Conservation (phyloP, 2,329 filamentous ascomycete genomes). For the Penicillium crustosum region DNA sequence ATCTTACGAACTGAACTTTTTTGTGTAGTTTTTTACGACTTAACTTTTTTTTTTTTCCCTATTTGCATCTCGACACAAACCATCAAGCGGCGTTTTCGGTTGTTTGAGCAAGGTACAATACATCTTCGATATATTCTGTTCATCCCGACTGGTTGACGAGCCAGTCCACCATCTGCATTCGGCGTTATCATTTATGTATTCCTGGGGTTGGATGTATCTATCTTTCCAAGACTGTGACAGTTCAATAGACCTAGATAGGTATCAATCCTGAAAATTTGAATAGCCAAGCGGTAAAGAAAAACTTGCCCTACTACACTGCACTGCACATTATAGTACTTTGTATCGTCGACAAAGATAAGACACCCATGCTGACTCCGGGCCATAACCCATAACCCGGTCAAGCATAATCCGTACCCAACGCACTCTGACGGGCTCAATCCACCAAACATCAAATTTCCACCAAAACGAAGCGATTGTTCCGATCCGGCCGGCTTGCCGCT, state of each 20-base stretch:
- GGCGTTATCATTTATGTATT: background rate
- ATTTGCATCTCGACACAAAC: slow-evolving; percentile 11
- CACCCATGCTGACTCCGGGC: too few relatives aligned
- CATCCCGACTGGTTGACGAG: background rate
- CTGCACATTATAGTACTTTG: background rate
- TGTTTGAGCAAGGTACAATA: background rate
- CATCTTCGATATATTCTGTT: background rate
- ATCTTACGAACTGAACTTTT: slow-evolving; percentile 8
- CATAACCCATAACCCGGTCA: background rate
- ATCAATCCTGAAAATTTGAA: background rate
- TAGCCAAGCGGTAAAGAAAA: background rate
- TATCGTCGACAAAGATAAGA: background rate
- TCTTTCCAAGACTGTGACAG: background rate
- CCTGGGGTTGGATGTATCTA: background rate
- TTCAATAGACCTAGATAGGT: background rate
- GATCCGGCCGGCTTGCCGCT: slow-evolving; percentile 10
- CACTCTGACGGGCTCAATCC: background rate
- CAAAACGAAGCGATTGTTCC: slow-evolving; percentile 4
- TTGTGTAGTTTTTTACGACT: background rate
- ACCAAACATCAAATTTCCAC: background rate
- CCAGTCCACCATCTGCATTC: background rate
- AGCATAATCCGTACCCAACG: too few relatives aligned
- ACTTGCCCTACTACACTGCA: background rate
- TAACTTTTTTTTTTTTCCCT: background rate
- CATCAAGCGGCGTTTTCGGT: slow-evolving; percentile 14